Evolutionary conservation across 192 early-diverging fungal species (phyloP), one percentile per base, ranked within the genome.

Genomic region (Umbelopsis isabellina): DNA sequence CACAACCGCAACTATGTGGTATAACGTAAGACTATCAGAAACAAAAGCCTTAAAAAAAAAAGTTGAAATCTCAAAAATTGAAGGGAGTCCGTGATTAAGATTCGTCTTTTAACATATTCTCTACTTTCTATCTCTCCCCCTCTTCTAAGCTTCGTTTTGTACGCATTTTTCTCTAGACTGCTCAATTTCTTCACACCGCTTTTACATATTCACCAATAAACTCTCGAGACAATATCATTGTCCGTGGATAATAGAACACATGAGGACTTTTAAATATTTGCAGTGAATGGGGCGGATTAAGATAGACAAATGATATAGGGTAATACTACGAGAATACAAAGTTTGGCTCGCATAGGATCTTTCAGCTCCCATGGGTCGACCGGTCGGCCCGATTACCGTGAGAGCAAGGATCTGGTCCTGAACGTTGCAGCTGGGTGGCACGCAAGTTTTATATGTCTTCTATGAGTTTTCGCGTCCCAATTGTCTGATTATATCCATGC

Each of bases 191-290:
- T 35, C 37, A 30, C 55, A 61, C 11, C 25, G 33, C 30, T 61
- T 61, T 61, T 61, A 61, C 55, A 61, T 61, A 61, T 61, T 35
- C 55, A 61, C 55, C 55, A 61, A 61, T 61, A 61, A 61, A 61
- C 30, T 61, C 55, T 61, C 55, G 55, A 61, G 16, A 61, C 25
- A 49, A 49, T 20, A 6, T 16, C 4, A 16, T 35, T 33, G 55
- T 61, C 55, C 16, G 25, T 61, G 55, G 33, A 61, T 52, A 52
- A 52, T 52, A 23, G 22, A 52, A 52, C 13, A 23, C 6, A 12
- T 13, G 3, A 41, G 37, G 37, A 41, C 27, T 30, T 41, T 10
- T 10, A 5, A 9, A 10, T 37, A 37, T 37, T 41, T 41, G 37
- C 37, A 41, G 7, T 5, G 37, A 41, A 10, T 41, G 5, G 37